A percentile compares a stretch with the other conserved stretches of the same genome.
Evolutionary conservation across 768 basidiomycete genomes (phyloP).

Genomic region (Mycena leptocephala): DNA sequence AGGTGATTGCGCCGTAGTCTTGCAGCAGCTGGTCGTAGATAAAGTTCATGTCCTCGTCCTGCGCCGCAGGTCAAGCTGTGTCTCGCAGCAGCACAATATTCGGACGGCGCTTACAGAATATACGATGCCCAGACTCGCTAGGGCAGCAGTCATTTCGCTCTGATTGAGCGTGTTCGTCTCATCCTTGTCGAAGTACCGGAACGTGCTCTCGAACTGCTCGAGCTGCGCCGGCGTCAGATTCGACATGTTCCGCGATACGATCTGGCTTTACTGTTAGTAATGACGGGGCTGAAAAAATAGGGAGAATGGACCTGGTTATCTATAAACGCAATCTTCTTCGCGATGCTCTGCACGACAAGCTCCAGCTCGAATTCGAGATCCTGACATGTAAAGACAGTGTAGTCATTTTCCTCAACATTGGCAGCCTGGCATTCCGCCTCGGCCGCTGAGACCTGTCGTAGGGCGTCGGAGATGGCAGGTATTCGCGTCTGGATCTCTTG

Average conservation of each 20-base stretch:
- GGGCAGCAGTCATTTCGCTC: constrained; percentile 93
- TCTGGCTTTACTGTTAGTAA: constrained; percentile 61
- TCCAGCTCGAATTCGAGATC: constrained; percentile 94
- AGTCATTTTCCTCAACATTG: constrained; percentile 98
- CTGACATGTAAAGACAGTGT: constrained; percentile 91
- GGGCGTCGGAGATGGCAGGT: constrained; percentile 72
- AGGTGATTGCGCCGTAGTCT: constrained; percentile 92
- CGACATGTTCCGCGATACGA: constrained; percentile 94
- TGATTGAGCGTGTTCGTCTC: constrained; percentile 90
- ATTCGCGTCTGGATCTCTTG: constrained; percentile 77
- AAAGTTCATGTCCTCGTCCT: constrained; percentile 91
- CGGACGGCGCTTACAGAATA: constrained; percentile 74
- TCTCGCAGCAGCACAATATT: not conserved
- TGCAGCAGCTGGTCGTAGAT: constrained; percentile 86
- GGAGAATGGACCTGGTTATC: constrained; percentile 88
- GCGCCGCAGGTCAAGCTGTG: not conserved
- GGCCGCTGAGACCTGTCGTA: constrained; percentile 71
- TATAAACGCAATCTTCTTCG: constrained; percentile 95
- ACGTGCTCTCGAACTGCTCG: constrained; percentile 97
- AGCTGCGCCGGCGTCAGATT: constrained; percentile 96
- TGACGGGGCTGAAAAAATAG: not conserved
- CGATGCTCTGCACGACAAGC: constrained; percentile 84
- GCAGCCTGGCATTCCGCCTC: constrained; percentile 88
- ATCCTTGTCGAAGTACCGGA: constrained; percentile 97
- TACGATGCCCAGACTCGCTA: constrained; percentile 94